A percentile compares a stretch with the other conserved stretches of the same genome.
Evolutionary conservation across 257 asterid species (phyloP).

Genomic region (Cordia subcordata): DNA sequence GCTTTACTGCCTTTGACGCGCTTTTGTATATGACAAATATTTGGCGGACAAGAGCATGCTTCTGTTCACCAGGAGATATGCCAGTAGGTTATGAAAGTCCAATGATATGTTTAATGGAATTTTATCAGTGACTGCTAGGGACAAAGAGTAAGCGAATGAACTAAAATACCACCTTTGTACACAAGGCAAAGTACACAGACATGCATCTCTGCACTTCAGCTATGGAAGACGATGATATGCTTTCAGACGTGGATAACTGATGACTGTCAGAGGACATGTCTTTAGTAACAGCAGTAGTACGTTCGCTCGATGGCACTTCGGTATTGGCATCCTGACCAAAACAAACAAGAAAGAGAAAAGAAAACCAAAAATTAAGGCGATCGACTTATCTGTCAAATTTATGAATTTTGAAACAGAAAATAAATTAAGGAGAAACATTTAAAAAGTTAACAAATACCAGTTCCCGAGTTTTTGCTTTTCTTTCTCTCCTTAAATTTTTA

Average conservation of each 20-base stretch:
- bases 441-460: no score
- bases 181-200: slow-evolving; percentile 90
- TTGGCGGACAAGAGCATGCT: slow-evolving; percentile 79
- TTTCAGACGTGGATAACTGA: slow-evolving; percentile 53
- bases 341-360: slow-evolving; percentile 8
- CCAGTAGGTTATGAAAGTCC: not conserved
- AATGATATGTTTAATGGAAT: not conserved
- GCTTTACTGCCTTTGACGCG: slow-evolving; percentile 61
- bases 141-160: slow-evolving; percentile 9
- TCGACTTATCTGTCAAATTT: not conserved
- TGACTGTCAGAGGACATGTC: slow-evolving; percentile 39
- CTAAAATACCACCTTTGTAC: slow-evolving; percentile 69
- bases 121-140: not conserved
- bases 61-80: slow-evolving; percentile 46
- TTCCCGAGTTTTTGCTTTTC: no score
- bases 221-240: slow-evolving; percentile 38
- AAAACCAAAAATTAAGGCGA: slow-evolving; percentile 6
- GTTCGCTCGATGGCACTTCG: slow-evolving; percentile 44
- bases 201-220: slow-evolving; percentile 80
- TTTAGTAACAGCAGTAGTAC: slow-evolving; percentile 29
- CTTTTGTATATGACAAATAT: slow-evolving; percentile 60
- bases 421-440: not conserved
- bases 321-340: slow-evolving; percentile 41
- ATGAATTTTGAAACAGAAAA: not conserved
- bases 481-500: no score